Base-by-base conservation (phyloP, 2,329 filamentous ascomycete species). In the Diaporthe sp. region DNA sequence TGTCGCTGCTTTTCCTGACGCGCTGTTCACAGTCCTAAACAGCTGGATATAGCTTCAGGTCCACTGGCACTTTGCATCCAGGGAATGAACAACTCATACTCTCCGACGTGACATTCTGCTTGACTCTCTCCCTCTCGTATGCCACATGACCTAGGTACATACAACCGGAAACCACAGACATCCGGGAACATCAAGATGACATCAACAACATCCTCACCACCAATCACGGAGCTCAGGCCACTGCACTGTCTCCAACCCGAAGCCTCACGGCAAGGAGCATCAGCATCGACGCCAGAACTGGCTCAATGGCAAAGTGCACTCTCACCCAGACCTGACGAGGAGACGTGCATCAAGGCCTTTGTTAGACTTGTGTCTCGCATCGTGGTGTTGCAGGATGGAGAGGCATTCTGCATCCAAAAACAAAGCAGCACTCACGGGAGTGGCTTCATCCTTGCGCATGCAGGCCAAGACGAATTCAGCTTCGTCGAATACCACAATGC, bases 211-310 rank as follows among this genome's bases (percentile, higher is more conserved):
- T 60, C 74, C 44, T 57, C 71, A 53, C 76, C 75, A 60, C 76
- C 77, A 57, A 63, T 75, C 57, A 78, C 77, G 49, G 74, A 74
- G 77, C 74, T 78, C 31, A 71, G 77, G 72, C 77, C 77, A 31
- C 71, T 78, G 49, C 77, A 78, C 60, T 73, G 74, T 70, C 74
- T 73, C 58, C 71, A 63, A 47, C 6, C 61, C 55, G 71, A 63
- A 20, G 17, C 34, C n/a, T 63, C 58, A 25, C 58, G 34, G 34
- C 44, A 63, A 63, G 71, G 42, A 44, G 58, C 34, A 63, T 37
- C 71, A 73, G 17, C 47, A 42, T 17, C 42, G 44, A 22, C 57
- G 71, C 22, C 47, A 44, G 71, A 65, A 31, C 31, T 49, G 28
- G 13, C 58, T 28, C 49, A 61, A n/a, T 76, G 76, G 76, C 58